A percentile compares a stretch with the other conserved stretches of the same genome.
phyloP scores from a whole-genome alignment of 176 grass and related monocot genomes.

The Zoysia pacifica region DNA sequence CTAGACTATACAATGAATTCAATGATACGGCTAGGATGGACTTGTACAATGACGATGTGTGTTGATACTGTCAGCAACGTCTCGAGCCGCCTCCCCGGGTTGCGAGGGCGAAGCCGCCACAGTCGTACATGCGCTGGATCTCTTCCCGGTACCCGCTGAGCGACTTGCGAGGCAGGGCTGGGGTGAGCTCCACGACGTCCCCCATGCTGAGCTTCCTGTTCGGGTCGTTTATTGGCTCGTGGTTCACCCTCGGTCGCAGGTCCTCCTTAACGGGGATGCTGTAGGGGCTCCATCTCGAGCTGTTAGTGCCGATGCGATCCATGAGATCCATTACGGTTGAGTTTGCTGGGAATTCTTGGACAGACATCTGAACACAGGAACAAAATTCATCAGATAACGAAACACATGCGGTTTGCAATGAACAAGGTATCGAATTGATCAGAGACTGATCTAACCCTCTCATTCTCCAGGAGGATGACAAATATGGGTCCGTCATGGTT shows the following conservation, averaged over 20 bases:
- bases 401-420: not conserved
- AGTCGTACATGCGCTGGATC: constrained; percentile 86
- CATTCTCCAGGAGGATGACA: constrained; percentile 72
- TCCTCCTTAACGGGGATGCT: constrained; percentile 71
- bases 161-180: constrained; percentile 55
- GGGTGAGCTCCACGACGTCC: constrained; percentile 75
- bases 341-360: constrained; percentile 68
- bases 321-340: constrained; percentile 69
- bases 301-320: constrained; percentile 50
- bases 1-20: constrained; percentile 48
- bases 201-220: constrained; percentile 76
- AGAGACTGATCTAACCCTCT: constrained; percentile 53
- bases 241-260: constrained; percentile 65
- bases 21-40: constrained; percentile 13
- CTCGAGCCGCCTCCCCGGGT: constrained; percentile 36
- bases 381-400: not conserved
- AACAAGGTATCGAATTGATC: not conserved
- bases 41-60: constrained; percentile 13
- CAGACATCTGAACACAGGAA: constrained; percentile 62
- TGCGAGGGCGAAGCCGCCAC: constrained; percentile 42
- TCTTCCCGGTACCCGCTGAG: constrained; percentile 67
- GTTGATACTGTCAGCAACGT: constrained; percentile 30
- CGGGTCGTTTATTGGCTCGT: constrained; percentile 49
- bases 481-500: constrained; percentile 62
- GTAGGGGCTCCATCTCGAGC: constrained; percentile 57